phyloP scores from a whole-genome alignment of 2,329 filamentous ascomycete genomes.

The Ilyonectria robusta region DNA sequence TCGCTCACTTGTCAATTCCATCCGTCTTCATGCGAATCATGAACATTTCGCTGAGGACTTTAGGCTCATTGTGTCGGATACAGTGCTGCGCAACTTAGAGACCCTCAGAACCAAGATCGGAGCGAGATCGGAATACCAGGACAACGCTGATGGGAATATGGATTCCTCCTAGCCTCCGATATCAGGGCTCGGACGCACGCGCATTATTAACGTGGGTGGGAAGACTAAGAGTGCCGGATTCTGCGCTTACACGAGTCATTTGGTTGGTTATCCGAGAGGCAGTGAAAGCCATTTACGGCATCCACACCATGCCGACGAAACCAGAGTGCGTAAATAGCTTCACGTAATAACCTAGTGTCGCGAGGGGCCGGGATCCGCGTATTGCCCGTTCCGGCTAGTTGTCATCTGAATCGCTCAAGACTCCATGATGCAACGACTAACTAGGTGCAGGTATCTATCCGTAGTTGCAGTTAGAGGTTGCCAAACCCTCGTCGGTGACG shows the following conservation, averaged over 20 bases:
- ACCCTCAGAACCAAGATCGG: neutral
- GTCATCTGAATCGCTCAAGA: neutral
- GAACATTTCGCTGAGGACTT: neutral
- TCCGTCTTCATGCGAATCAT: too few species aligned
- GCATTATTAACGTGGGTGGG: neutral
- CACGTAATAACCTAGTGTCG: constrained; percentile 10
- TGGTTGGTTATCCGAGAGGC: neutral
- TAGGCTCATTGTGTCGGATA: neutral
- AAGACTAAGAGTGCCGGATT: neutral
- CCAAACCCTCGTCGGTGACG: neutral
- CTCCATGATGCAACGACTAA: neutral
- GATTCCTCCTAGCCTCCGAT: neutral
- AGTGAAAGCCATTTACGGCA: constrained; percentile 10
- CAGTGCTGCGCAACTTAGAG: neutral
- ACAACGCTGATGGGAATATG: neutral
- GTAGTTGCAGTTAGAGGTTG: neutral
- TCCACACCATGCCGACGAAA: constrained; percentile 17
- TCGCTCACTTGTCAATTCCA: too few species aligned
- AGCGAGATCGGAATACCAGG: neutral
- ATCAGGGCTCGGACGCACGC: neutral
- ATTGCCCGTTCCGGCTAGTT: neutral
- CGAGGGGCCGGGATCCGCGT: neutral
- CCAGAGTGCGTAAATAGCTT: constrained; percentile 24
- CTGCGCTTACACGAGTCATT: constrained; percentile 9
- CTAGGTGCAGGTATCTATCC: neutral